Evolutionary conservation across 2,329 filamentous ascomycete genomes (phyloP).

Genomic region (Aspergillus alliaceus): DNA sequence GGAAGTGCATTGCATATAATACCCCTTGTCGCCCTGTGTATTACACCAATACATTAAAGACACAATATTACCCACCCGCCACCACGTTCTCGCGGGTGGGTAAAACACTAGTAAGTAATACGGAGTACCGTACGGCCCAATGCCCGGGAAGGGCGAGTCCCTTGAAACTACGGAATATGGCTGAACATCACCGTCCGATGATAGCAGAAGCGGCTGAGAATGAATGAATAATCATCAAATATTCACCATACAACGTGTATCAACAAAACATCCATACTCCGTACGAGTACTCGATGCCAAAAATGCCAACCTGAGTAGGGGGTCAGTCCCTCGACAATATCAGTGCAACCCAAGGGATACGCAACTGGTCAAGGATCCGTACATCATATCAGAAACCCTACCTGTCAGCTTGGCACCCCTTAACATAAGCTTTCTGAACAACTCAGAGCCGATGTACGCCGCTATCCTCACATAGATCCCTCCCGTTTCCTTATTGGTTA

Average conservation of each 20-base stretch:
- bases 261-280: not conserved
- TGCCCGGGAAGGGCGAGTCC: not conserved
- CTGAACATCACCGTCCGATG: not conserved
- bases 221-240: not conserved
- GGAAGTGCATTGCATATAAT: not conserved
- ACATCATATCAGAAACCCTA: not conserved
- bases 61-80: not conserved
- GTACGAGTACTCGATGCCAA: too few relatives aligned
- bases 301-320: not conserved
- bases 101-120: too few relatives aligned
- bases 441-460: conserved; percentile 1
- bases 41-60: conserved; percentile 2
- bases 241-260: not conserved
- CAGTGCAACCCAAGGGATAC: not conserved
- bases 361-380: not conserved
- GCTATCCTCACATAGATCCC: not conserved
- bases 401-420: not conserved
- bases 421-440: not conserved
- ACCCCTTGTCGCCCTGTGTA: conserved; percentile 1
- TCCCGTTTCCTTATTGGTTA: not conserved
- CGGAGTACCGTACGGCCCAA: not conserved
- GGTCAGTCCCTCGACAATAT: not conserved
- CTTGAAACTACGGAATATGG: not conserved
- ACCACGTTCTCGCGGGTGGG: conserved; percentile 11
- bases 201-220: not conserved